Base-by-base conservation (phyloP, 2,329 filamentous ascomycete species). In the Coniochaeta ligniaria region DNA sequence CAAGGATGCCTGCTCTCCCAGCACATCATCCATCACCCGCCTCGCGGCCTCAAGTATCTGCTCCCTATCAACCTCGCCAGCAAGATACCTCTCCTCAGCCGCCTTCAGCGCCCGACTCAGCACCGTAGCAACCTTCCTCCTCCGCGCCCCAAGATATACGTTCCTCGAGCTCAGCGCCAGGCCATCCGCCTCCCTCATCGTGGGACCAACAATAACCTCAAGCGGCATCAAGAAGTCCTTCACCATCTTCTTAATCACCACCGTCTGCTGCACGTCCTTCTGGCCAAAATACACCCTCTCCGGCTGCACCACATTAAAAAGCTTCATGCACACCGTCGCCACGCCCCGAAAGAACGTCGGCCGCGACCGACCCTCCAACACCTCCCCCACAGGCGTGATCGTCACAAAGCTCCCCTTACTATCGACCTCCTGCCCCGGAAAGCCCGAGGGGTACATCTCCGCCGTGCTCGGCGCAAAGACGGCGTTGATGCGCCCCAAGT, bases 281-380 rank as follows among this genome's bases (percentile, higher is more conserved):
- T 98, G 95, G 4, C 95, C 95, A 78, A 99, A 97, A 76, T 96
- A 95, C 6, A 92, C 91, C 52, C 83, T 83, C 60, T 93, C 88
- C 4, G 91, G 89, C 65, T 85, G 81, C 54, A 91, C 87, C 60
- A 92, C 90, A 69, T 93, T 93, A 76, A 96, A 94, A 16, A 96
- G 77, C 76, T 96, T 99, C 84, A 94, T 95, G 77, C 93, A 97
- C 1, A 99, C 89, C 1, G 95, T 99, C 22, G 95, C 93, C 36
- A 99, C 95, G 43, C 95, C 95, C 57, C 95, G 84, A 76, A 99
- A 99, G 75, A 99, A 99, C 50, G 96, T 96, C 2, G 95, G 95
- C 17, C 95, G 81, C 54, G 88, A 92, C 5, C 84, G 83, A 17
- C 95, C 95, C 76, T 99, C 95, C 4, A 98, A 82, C 28, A 93